Conservation (phyloP, 2,329 filamentous ascomycete genomes). For the Berkeleyomyces rouxiae region DNA sequence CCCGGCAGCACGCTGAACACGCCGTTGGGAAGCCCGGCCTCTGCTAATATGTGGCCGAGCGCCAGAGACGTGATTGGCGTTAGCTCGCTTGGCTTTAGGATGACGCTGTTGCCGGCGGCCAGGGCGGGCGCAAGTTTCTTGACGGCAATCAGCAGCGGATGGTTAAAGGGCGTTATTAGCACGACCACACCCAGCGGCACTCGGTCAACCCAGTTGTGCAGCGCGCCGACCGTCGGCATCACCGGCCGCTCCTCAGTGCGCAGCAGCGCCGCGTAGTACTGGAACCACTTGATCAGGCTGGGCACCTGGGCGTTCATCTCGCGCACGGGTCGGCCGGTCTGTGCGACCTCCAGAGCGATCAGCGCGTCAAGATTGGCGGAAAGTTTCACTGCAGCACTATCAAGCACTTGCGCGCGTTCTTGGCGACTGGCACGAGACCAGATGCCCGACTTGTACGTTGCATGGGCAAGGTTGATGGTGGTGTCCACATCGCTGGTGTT, state of each 20-base stretch:
- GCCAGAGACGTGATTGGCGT: conserved; percentile 27
- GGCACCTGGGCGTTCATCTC: conserved; percentile 23
- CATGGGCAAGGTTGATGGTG: conserved; percentile 31
- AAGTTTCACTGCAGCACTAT: conserved; percentile 29
- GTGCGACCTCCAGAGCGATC: conserved; percentile 27
- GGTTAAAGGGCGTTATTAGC: conserved; percentile 42
- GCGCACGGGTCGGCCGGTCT: conserved; percentile 28
- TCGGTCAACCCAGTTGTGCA: conserved; percentile 32
- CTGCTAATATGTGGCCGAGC: conserved; percentile 39
- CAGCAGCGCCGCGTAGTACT: conserved; percentile 27
- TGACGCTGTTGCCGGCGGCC: conserved; percentile 31
- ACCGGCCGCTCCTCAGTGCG: conserved; percentile 27
- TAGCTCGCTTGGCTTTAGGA: conserved; percentile 38
- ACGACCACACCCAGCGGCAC: conserved; percentile 34
- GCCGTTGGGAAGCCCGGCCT: conserved; percentile 59
- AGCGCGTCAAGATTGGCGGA: conserved; percentile 25
- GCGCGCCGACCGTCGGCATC: conserved; percentile 30
- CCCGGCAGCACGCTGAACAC: conserved; percentile 62
- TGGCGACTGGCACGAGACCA: conserved; percentile 28
- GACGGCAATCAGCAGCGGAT: conserved; percentile 28
- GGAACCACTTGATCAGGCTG: conserved; percentile 22
- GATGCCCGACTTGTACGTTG: conserved; percentile 24
- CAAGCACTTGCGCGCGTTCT: conserved; percentile 26
- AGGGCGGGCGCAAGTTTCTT: conserved; percentile 34
- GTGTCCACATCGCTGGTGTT: conserved; percentile 30